Conservation (phyloP, 2,329 filamentous ascomycete species). For the Fusarium tuaranense region DNA sequence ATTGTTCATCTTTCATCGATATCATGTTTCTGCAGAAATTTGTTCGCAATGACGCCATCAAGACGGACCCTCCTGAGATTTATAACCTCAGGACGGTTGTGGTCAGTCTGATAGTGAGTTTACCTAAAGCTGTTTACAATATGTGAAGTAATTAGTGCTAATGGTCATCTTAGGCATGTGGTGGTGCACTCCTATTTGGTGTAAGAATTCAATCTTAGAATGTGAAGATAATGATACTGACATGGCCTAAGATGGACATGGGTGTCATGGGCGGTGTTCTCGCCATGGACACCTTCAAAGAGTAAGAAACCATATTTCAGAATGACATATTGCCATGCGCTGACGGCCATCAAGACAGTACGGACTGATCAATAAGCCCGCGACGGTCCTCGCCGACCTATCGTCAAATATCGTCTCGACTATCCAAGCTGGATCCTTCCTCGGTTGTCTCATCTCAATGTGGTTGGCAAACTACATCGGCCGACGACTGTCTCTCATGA, state of each 20-base stretch:
- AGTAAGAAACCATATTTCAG: not conserved
- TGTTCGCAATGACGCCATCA: constrained; percentile 25
- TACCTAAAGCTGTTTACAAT: not conserved
- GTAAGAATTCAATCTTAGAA: not conserved
- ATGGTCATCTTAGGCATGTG: not conserved
- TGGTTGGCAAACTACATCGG: constrained; percentile 22
- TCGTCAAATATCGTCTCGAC: constrained; percentile 22
- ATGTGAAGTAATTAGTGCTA: not conserved
- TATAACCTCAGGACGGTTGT: constrained; percentile 22
- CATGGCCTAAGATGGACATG: not conserved
- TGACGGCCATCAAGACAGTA: not conserved
- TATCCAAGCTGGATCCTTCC: constrained; percentile 19
- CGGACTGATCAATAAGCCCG: constrained; percentile 4
- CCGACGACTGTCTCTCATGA: constrained; percentile 12
- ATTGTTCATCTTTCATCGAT: not conserved
- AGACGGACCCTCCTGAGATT: constrained; percentile 20
- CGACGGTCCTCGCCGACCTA: constrained; percentile 7
- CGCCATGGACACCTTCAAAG: not conserved
- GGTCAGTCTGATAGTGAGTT: constrained; percentile 15
- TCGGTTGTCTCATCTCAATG: constrained; percentile 12
- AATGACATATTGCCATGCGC: not conserved
- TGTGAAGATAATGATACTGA: not conserved
- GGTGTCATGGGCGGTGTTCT: not conserved
- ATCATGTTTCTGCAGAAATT: constrained; percentile 23
- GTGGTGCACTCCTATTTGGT: not conserved